Evolutionary conservation across 1,139 yeast genomes (phyloP), one percentile per base, ranked within the genome.

Genomic region (Nadsonia starkeyi-henricii): DNA sequence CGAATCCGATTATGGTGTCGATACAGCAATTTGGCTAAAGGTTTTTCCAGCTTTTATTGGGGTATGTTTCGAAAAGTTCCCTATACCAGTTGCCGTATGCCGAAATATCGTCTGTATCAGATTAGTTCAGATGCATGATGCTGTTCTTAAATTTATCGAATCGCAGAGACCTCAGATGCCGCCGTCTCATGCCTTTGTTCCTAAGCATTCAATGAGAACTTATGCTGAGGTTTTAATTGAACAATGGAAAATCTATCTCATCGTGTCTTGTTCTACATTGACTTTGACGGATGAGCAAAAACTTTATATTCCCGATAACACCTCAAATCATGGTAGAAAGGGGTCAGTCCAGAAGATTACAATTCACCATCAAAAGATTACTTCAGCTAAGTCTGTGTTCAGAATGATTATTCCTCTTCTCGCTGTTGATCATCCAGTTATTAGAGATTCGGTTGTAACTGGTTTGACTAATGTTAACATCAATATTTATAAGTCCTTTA

Each of bases 11-110:
- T 84, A 88, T 59, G 96, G 97, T 1, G 89, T 91, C 9, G 98
- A 93, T 63, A 81, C 95, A 1, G 95, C 98, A 0, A 68, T 93
- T 21, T 93, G 98, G 98, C 81, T 89, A 57, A 75, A 95, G 55
- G 75, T 83, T 1, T 89, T 84, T 58, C 97, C 97, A 1, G 76
- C 74, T 45, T 67, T 93, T 3, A 67, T 91, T 45, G 79, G 75
- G 43, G 72, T 79, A 1, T 78, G 93, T 53, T 88, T 85, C 56
- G 86, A 80, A 52, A 74, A 73, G 48, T 89, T 95, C 59, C 97
- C 98, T 0, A 81, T 91, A 62, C 93, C 96, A 0, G 88, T 91
- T 60, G 98, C 97, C 0, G 71, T 91, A 53, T 86, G 96, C 55
- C 77, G 99, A 17, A 83, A 94, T n/a, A 81, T 85, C 53, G 93